These are phyloP conservation scores for Cornus kousa DNA, from an alignment of 148 eudicot species.

Conservation along the genomic window DNA sequence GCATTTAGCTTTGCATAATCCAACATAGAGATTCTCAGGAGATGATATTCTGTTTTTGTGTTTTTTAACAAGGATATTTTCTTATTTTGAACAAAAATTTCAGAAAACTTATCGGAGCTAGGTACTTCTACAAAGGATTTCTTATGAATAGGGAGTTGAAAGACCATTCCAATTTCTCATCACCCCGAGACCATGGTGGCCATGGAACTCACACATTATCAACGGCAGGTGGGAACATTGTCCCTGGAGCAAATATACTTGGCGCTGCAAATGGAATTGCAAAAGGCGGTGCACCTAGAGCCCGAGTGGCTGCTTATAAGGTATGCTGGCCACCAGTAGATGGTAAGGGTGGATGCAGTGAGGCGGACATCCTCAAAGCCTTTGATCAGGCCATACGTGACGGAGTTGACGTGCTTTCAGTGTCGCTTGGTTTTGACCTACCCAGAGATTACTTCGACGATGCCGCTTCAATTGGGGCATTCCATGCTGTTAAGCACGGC, in stretches of 20 bases:
- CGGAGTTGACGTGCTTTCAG: background rate
- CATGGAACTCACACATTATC: conserved; percentile 16
- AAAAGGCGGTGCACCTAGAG: conserved; percentile 65
- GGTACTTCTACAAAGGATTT: too few relatives aligned
- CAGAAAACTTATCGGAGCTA: too few relatives aligned
- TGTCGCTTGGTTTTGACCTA: conserved; percentile 40
- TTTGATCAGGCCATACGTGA: conserved; percentile 24
- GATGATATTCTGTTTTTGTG: too few relatives aligned
- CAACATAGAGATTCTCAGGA: too few relatives aligned
- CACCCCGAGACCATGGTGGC: background rate
- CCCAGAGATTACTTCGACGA: conserved; percentile 34
- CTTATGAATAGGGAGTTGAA: too few relatives aligned
- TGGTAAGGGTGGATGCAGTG: conserved; percentile 28
- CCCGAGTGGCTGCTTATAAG: conserved; percentile 68
- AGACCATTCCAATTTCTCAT: too few relatives aligned
- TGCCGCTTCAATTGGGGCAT: conserved; percentile 42
- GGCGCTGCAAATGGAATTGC: conserved; percentile 38
- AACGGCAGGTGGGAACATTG: conserved; percentile 8
- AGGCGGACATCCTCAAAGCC: conserved; percentile 46
- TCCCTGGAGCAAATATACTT: background rate
- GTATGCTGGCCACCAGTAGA: too few relatives aligned
- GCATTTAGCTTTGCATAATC: too few relatives aligned
- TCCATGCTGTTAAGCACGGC: conserved; percentile 51
- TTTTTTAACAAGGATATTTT: too few relatives aligned
- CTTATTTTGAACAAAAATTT: too few relatives aligned